Base-by-base conservation (phyloP, 2,329 filamentous ascomycete species). In the Penicillium sp. region DNA sequence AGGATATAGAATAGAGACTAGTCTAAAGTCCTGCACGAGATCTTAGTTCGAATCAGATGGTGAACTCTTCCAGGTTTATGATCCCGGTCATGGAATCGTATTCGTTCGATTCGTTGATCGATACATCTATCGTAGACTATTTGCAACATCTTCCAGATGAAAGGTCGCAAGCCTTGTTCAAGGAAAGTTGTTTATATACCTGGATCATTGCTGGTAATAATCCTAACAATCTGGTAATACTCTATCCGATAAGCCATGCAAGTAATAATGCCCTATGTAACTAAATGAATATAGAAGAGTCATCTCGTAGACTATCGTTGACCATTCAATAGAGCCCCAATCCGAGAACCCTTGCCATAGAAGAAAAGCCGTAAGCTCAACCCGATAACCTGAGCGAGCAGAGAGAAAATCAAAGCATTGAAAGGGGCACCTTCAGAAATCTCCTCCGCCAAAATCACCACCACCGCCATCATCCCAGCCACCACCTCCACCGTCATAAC, bases 381-480 rank as follows among this genome's bases (percentile, higher is more conserved):
- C 2, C 38, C 38, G 10, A 39, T 23, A 41, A 41, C 2, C 38
- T 21, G 10, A 39, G 34, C 31, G n/a, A 44, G 21, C 2, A 47
- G 42, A 38, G 43, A 38, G 13, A 48, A 41, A 44, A 42, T 23
- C 36, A 42, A 9, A 26, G 10, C 18, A n/a, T 39, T 29, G 13
- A 21, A 21, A n/a, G 13, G 13, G 28, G 28, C 28, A 29, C 12
- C 12, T 26, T 41, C 57, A 65, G 41, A 67, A 67, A 51, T 65
- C 67, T 47, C 61, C 64, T 34, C 63, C 65, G 15, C 61, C 58
- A 24, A 57, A 63, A 53, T 65, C 65, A 31, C 69, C 71, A 48
- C 64, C 68, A 45, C 65, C 69, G 50, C 61, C 65, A 36, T 36
- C 33, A 18, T 36, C 33, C 42, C 65, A 70, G 60, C 72, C 70